Percentiles rank a stretch among this genome's conserved stretches.
Evolutionary conservation across 352 stramenopile species (phyloP).

Genomic region (Phytophthora meadii): DNA sequence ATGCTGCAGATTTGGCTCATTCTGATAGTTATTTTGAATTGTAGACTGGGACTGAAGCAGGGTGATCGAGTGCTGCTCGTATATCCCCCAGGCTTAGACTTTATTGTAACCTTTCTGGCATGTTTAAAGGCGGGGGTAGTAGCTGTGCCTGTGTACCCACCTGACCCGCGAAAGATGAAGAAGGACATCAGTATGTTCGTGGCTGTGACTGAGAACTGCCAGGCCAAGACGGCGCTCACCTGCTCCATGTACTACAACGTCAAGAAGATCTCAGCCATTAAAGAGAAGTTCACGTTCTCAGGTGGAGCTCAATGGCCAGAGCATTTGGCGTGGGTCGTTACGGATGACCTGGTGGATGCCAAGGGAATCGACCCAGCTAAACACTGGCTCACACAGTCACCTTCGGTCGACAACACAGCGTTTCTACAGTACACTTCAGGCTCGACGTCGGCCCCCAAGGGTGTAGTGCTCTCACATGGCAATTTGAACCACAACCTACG

Average conservation of each 20-base stretch:
- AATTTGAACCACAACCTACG: conserved; percentile 98
- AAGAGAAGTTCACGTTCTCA: conserved; percentile 84
- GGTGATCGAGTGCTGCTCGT: conserved; percentile 94
- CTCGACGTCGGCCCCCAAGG: conserved; percentile 98
- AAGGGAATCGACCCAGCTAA: conserved; percentile 52
- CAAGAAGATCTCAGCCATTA: conserved; percentile 92
- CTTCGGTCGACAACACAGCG: conserved; percentile 74
- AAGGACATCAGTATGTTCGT: conserved; percentile 97
- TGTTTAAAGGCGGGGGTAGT: conserved; percentile 95
- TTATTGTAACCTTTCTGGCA: conserved; percentile 97
- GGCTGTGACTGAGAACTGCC: conserved; percentile 91
- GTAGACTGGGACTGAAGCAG: conserved; percentile 62
- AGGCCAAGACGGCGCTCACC: conserved; percentile 94
- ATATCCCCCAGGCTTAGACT: conserved; percentile 97
- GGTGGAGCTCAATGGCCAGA: conserved; percentile 83
- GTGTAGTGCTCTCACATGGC: conserved; percentile 97
- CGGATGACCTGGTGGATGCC: conserved; percentile 69
- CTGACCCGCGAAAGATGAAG: conserved; percentile 94
- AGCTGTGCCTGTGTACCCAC: conserved; percentile 92
- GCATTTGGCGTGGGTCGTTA: conserved; percentile 88
- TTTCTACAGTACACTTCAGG: conserved; percentile 99
- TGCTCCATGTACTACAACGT: conserved; percentile 93
- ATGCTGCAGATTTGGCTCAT: neutral
- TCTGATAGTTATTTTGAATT: conserved; percentile 4
- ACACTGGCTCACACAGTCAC: conserved; percentile 52